Base-by-base conservation (phyloP, 2,329 filamentous ascomycete species). In the Xylariomycetidae sp. region DNA sequence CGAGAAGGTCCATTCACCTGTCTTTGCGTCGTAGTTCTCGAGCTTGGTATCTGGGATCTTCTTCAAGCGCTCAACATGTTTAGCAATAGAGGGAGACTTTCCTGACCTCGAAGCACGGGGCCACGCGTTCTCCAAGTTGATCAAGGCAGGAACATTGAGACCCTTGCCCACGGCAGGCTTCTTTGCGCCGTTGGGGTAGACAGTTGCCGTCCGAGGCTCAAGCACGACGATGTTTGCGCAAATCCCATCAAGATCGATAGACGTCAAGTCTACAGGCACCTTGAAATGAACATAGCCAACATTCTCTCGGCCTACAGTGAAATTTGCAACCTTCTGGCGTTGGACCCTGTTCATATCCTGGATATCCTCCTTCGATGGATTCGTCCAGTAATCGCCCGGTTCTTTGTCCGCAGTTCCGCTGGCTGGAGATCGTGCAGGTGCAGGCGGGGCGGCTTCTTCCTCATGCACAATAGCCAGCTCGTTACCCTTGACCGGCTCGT, bases 121-220 rank as follows among this genome's bases (percentile, higher is more conserved):
- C 82, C 87, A 97, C 1, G 89, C 95, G 55, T 97, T 90, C 56
- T 92, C 82, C 9, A 98, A 74, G n/a, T 75, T 78, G 44, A 98
- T 89, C 23, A 77, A 80, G 0, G 92, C 87, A 3, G 88, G 89
- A 6, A 96, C 87, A 52, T 98, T 98, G 44, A 98, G 72, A 5
- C 88, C 90, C 53, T 88, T 87, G 37, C 94, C 92, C 37, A 82
- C 73, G 0, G 83, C 74, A 12, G 92, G 89, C 63, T 96, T 98
- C 54, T 80, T 80, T 5, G 74, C 72, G 25, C 80, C 69, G 27
- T 83, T 74, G 4, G 78, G 82, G 53, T 98, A 98, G 6, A 97
- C 92, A 1, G 90, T 95, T 16, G 88, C 87, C 7, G 82, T 83
- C 22, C 92, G 85, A 31, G 82, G 73, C 27, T 77, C 74, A 30